A percentile compares a stretch with the other conserved stretches of the same genome.
These are phyloP conservation scores for Beauveria varroae DNA, from an alignment of 2,329 filamentous ascomycete genomes.

Conservation along the genomic window DNA sequence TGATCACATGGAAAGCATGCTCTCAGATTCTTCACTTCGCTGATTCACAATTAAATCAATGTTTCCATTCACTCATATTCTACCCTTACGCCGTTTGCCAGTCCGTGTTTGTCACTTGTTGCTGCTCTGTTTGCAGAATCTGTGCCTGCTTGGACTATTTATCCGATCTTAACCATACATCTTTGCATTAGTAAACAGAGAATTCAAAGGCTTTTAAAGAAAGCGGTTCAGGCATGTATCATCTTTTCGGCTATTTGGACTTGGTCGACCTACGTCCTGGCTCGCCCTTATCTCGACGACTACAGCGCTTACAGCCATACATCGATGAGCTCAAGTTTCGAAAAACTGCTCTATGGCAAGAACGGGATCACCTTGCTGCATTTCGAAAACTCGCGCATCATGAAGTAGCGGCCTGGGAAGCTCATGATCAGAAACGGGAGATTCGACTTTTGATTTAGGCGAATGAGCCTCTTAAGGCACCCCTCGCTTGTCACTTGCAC, in stretches of 20 bases:
- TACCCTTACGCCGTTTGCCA: not conserved
- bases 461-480: too few species aligned
- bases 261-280: not conserved
- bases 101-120: not conserved
- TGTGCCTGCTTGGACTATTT: not conserved
- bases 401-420: not conserved
- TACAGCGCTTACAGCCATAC: not conserved
- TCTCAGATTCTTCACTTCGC: not conserved
- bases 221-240: not conserved
- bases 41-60: not conserved
- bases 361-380: not conserved
- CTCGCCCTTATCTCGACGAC: not conserved
- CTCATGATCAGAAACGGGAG: too few species aligned
- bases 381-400: not conserved
- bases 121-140: not conserved
- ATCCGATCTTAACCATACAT: not conserved
- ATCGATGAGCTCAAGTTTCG: not conserved
- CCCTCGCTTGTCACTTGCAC: too few species aligned
- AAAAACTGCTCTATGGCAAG: not conserved
- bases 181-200: not conserved
- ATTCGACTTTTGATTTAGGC: too few species aligned
- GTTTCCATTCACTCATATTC: not conserved
- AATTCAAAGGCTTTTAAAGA: not conserved
- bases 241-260: not conserved
- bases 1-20: not conserved